phyloP scores from a whole-genome alignment of 345 rosid species.

The Rhizophora mangle region DNA sequence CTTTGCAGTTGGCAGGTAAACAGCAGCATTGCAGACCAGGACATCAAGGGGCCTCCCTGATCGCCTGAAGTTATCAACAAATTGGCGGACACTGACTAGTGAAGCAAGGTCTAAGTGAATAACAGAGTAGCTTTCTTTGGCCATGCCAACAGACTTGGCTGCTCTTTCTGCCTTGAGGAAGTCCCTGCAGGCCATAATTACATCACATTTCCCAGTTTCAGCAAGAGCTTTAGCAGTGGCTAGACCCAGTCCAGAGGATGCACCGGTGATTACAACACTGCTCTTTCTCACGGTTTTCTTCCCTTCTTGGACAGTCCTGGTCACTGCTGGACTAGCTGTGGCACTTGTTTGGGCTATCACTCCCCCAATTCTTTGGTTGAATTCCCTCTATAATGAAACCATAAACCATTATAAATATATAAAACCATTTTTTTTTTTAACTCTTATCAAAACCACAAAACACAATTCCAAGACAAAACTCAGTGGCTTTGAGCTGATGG shows the following conservation, averaged over 20 bases:
- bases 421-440: too few species aligned
- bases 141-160: conserved; percentile 75
- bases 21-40: conserved; percentile 91
- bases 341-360: conserved; percentile 62
- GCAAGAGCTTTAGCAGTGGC: conserved; percentile 86
- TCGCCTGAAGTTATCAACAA: conserved; percentile 60
- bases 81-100: conserved; percentile 83
- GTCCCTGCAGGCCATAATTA: conserved; percentile 93
- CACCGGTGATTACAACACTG: conserved; percentile 69
- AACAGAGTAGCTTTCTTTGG: conserved; percentile 74
- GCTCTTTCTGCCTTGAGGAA: conserved; percentile 90
- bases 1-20: conserved; percentile 85
- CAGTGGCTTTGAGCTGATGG: too few species aligned
- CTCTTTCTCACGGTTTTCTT: conserved; percentile 84
- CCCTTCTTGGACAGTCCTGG: conserved; percentile 39
- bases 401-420: too few species aligned
- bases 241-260: conserved; percentile 81
- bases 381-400: conserved; percentile 41
- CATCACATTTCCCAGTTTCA: conserved; percentile 83
- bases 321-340: conserved; percentile 52
- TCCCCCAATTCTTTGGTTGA: conserved; percentile 38
- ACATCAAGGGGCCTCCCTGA: conserved; percentile 75
- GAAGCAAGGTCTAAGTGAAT: conserved; percentile 97
- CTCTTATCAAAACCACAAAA: too few species aligned
- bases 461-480: too few species aligned